Percentiles rank a stretch among this genome's conserved stretches.
Evolutionary conservation across 495 filamentous ascomycete species (phyloP).

Genomic region (Aspergillus affinis): DNA sequence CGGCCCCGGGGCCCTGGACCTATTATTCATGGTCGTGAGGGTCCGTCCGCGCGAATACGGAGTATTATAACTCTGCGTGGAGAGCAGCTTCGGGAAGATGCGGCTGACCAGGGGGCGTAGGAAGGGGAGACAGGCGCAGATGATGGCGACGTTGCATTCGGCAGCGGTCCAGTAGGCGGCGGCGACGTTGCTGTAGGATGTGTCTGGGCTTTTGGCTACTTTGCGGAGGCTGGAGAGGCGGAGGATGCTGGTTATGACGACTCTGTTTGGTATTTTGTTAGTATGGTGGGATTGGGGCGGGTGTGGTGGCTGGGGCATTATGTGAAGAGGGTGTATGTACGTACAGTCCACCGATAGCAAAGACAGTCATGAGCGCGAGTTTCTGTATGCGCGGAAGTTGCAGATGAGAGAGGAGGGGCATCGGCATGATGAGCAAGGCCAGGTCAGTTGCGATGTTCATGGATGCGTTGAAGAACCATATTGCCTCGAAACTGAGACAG

Average conservation of each 20-base stretch:
- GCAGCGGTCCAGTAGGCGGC: constrained; percentile 74
- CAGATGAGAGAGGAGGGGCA: constrained; percentile 52
- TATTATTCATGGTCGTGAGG: constrained; percentile 22
- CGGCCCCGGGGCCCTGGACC: constrained; percentile 17
- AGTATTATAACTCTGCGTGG: constrained; percentile 29
- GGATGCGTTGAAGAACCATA: constrained; percentile 54
- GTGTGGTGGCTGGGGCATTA: constrained; percentile 56
- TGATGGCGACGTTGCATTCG: constrained; percentile 81
- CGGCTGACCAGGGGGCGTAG: constrained; percentile 77
- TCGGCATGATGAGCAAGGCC: constrained; percentile 54
- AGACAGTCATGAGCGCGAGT: constrained; percentile 50
- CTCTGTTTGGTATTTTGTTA: constrained; percentile 25
- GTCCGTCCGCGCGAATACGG: constrained; percentile 16
- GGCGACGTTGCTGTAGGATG: constrained; percentile 56
- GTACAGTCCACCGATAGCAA: constrained; percentile 54
- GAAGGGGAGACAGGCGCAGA: constrained; percentile 81
- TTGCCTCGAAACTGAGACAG: constrained; percentile 49
- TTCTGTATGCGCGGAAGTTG: constrained; percentile 53
- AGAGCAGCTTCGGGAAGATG: constrained; percentile 68
- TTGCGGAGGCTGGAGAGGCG: constrained; percentile 33
- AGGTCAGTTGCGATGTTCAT: constrained; percentile 57
- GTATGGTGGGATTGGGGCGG: background rate
- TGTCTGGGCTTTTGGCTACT: constrained; percentile 39
- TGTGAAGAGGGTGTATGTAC: constrained; percentile 45
- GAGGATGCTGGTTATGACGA: constrained; percentile 37